These are phyloP conservation scores for Helianthus annuus DNA, from an alignment of 129 eudicot species.

Conservation along the genomic window DNA sequence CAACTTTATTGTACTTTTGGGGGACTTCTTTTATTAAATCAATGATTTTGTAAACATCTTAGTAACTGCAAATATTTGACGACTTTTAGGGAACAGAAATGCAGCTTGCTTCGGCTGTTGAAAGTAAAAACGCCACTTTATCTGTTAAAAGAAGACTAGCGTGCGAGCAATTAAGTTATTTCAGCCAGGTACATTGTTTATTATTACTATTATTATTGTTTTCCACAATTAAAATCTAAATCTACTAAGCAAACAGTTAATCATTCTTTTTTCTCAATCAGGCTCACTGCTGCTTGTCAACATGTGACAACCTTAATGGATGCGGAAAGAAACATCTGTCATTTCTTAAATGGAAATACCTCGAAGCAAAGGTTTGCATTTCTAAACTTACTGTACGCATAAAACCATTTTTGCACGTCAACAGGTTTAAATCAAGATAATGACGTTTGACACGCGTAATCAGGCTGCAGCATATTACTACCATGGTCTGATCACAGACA, in stretches of 20 bases:
- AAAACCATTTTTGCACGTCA: neutral
- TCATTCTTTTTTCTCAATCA: conserved; percentile 14
- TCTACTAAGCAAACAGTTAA: neutral
- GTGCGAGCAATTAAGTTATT: conserved; percentile 76
- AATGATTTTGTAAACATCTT: no score
- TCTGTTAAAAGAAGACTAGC: conserved; percentile 94
- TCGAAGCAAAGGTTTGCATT: conserved; percentile 79
- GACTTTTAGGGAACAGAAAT: conserved; percentile 81
- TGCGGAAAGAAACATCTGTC: conserved; percentile 67
- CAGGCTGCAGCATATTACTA: conserved; percentile 97
- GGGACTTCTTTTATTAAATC: no score
- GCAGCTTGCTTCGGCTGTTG: conserved; percentile 91
- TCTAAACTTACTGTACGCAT: neutral
- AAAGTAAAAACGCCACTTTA: conserved; percentile 75
- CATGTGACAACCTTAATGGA: conserved; percentile 41
- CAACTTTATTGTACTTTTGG: no score
- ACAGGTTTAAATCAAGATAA: conserved; percentile 6
- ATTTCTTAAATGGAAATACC: conserved; percentile 86
- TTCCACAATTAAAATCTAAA: conserved; percentile 1
- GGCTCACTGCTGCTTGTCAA: conserved; percentile 78
- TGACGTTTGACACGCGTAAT: conserved; percentile 19
- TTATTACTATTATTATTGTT: neutral
- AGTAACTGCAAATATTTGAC: conserved; percentile 1
- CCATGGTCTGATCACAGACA: conserved; percentile 77
- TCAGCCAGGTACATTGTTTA: conserved; percentile 50